Percentiles rank a stretch among this genome's conserved stretches.
Conservation (phyloP, 2,329 filamentous ascomycete genomes). For the Fusarium sp. region DNA sequence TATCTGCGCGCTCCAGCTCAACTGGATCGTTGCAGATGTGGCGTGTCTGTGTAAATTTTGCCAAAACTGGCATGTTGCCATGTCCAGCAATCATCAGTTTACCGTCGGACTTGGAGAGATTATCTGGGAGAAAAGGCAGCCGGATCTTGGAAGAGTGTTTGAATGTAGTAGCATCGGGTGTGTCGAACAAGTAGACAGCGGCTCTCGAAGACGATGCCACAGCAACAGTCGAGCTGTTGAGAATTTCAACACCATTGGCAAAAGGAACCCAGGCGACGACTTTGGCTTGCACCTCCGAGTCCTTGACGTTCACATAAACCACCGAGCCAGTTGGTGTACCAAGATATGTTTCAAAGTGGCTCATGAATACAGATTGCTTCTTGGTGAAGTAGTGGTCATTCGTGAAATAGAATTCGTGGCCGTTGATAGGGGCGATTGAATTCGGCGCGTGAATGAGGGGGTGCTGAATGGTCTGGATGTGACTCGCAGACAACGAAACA, state of each 20-base stretch:
- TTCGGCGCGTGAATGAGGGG: slow-evolving; percentile 53
- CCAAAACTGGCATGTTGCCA: slow-evolving; percentile 48
- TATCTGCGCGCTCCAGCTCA: slow-evolving; percentile 37
- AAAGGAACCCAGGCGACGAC: slow-evolving; percentile 50
- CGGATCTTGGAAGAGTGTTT: slow-evolving; percentile 7
- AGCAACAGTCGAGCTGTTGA: slow-evolving; percentile 52
- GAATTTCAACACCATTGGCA: slow-evolving; percentile 53
- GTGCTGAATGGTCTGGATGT: slow-evolving; percentile 51
- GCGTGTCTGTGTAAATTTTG: slow-evolving; percentile 46
- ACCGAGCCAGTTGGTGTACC: slow-evolving; percentile 47
- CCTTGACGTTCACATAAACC: slow-evolving; percentile 47
- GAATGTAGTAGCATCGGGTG: slow-evolving; percentile 1
- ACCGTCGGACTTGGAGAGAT: slow-evolving; percentile 46
- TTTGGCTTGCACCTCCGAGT: slow-evolving; percentile 24
- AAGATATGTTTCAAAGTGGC: slow-evolving; percentile 49
- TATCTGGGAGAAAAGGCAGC: slow-evolving; percentile 54
- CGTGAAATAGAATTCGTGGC: slow-evolving; percentile 52
- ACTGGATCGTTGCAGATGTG: slow-evolving; percentile 49
- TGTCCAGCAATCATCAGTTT: slow-evolving; percentile 54
- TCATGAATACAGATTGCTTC: slow-evolving; percentile 38
- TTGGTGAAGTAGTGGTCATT: slow-evolving; percentile 52
- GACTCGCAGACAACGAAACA: slow-evolving; percentile 45
- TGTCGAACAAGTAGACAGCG: slow-evolving; percentile 24
- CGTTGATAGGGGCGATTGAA: slow-evolving; percentile 48
- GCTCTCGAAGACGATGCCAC: slow-evolving; percentile 48